Conservation (phyloP, 129 eudicot genomes). For the Arctium lappa region DNA sequence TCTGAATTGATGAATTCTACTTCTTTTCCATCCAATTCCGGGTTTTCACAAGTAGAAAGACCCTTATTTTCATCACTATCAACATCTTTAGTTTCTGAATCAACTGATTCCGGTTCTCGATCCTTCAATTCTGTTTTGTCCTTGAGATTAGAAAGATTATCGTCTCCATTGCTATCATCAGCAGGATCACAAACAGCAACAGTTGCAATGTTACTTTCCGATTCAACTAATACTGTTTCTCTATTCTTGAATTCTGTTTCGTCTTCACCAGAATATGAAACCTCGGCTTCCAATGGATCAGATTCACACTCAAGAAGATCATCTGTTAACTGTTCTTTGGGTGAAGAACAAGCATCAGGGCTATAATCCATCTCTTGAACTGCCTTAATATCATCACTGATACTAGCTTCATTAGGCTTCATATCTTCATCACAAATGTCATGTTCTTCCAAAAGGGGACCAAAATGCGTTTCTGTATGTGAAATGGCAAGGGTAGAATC, state of each 20-base stretch:
- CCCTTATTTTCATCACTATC: conserved; percentile 7
- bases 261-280: conserved; percentile 25
- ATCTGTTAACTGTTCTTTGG: conserved; percentile 11
- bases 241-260: conserved; percentile 15
- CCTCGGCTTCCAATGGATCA: conserved; percentile 30
- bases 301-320: conserved; percentile 30
- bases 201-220: conserved; percentile 20
- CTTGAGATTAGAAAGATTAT: conserved; percentile 9
- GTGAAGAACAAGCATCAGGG: conserved; percentile 17
- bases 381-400: background rate
- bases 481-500: conserved; percentile 20
- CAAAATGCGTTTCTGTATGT: conserved; percentile 24
- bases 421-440: conserved; percentile 13
- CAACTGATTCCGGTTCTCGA: conserved; percentile 6
- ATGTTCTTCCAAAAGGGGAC: conserved; percentile 21
- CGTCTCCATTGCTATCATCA: background rate
- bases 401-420: conserved; percentile 7
- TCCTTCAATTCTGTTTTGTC: conserved; percentile 10
- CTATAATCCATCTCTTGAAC: conserved; percentile 6
- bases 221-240: conserved; percentile 13
- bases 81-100: conserved; percentile 10
- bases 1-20: background rate
- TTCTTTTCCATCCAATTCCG: conserved; percentile 19
- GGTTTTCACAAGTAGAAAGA: conserved; percentile 11
- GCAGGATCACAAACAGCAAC: conserved; percentile 15